Base-by-base conservation (phyloP, 2,329 filamentous ascomycete species). In the Pestalotiopsis fici region DNA sequence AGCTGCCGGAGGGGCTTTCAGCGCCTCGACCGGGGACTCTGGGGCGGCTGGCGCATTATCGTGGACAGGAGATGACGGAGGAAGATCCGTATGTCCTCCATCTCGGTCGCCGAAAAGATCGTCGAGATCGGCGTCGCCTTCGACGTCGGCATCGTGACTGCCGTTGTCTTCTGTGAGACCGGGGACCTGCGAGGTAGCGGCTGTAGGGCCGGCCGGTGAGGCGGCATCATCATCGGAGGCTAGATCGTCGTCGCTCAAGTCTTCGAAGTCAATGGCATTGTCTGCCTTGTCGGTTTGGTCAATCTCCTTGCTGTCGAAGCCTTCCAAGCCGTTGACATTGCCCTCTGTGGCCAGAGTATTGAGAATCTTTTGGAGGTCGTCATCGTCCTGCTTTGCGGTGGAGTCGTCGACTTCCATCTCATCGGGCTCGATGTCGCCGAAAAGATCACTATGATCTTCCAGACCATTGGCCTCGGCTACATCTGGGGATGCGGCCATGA, bases 191-290 rank as follows among this genome's bases (percentile, higher is more conserved):
- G 82, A 84, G 18, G 77, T 74, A 64, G 76, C 79, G 18, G 27
- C 55, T 4, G 76, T 78, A 12, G 78, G 79, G 31, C 79, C 80
- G 35, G 64, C 69, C 54, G 65, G 61, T 25, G 55, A 68, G 47
- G 69, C 70, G 50, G 66, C 50, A 66, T 90, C 87, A 68, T 93
- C 90, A 69, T 93, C 91, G 6, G 96, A 93, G 12, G 94, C 92
- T 7, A 97, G 86, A 70, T 98, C 95, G 76, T 97, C 94, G 77
- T 98, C 95, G 71, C 92, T 92, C 69, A 98, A 95, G 75, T 97
- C 93, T 76, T 93, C 94, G 74, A 86, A 99, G 76, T 99, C 96
- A 69, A 96, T 83, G 54, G 96, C 96, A 80, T 98, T 93, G 68
- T 94, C 94, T 65, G 94, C 95, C 80, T 99, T 99, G 78, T 94